Base-by-base conservation (phyloP, 31 red algal species). In the Bonnemaisonia californica region DNA sequence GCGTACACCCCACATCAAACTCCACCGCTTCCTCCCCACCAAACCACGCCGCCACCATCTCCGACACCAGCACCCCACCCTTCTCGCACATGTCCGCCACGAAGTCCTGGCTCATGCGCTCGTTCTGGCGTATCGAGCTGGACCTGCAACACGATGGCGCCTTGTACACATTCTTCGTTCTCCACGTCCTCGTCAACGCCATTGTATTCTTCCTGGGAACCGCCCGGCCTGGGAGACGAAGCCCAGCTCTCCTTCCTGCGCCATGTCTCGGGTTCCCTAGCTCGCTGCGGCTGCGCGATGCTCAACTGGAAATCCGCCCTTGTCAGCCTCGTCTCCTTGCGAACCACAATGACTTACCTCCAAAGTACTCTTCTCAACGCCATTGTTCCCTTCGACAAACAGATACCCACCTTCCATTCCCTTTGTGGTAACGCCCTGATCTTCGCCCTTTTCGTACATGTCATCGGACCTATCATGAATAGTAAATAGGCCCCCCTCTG, bases 401-500 rank as follows among this genome's bases (percentile, higher is more conserved):
- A 82, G 35, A 93, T 93, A 83, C 90, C 90, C 26, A 77, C 90
- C 57, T 86, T 86, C 66, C 90, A 93, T 38, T 76, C 82, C 2
- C 77, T 86, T 62, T 69, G 86, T 47, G 82, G 81, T 36, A 77
- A 87, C 76, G 68, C 31, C 29, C 58, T 87, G 2, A 51, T 69
- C 18, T 34, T 45, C 2, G 74, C 75, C 34, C 69, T 69, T 24
- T 3, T 68, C 4, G 31, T 93, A 26, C 90, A 93, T 39, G 42
- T 62, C 27, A 48, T 86, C 21, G 90, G 67, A 21, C 90, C 86
- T 77, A 13, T 87, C 22, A 69, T 87, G 12, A n/a, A n/a, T n/a
- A n/a, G n/a, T n/a, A n/a, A n/a, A n/a, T n/a, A n/a, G n/a, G n/a
- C n/a, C n/a, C n/a, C n/a, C n/a, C n/a, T n/a, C n/a, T n/a, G n/a